Base-by-base conservation (phyloP, 169 alveolate genomes). In the Plasmodium vivax region DNA sequence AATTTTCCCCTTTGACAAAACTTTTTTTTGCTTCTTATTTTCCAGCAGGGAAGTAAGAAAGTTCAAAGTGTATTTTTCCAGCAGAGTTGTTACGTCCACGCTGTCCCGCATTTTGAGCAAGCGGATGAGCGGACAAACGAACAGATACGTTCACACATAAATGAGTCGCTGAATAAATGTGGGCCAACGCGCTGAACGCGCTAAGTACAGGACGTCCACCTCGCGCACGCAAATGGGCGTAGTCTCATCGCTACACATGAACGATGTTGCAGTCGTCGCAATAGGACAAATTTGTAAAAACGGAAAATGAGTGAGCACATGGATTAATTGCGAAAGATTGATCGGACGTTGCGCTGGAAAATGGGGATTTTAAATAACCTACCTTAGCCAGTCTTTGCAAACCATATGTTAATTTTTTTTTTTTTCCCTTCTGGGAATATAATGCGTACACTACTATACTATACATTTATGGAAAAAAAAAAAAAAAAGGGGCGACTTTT, bases 21-120 rank as follows among this genome's bases (percentile, higher is more conserved):
- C 34, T 58, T 88, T 88, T 79, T 88, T 88, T 88, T 88, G 23
- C 56, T 27, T 75, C 23, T 88, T 77, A 58, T 88, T 58, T 30
- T 88, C 88, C 34, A 88, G 14, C 23, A 88, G 54, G 7, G 47
- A 58, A n/a, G 82, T 41, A 79, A 88, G 30, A 79, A 88, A 88
- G 79, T 34, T 72, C 27, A 68, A 45, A 36, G 82, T 80, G 27
- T 27, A 80, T 32, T 88, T 80, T 88, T 88, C 94, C 36, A 88
- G 73, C n/a, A 80, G 45, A 32, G 54, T 56, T 56, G 82, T 79
- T n/a, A 88, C 56, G 72, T 79, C 94, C 41, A 23, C 23, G 19
- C n/a, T 27, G 82, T 16, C 71, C 14, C 71, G 12, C 94, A 88
- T 88, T 77, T 30, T 75, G 16, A 4, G 27, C 23, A 16, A 16